Conservation (phyloP, 306 rosid species). For the Cicer cuneatum region DNA sequence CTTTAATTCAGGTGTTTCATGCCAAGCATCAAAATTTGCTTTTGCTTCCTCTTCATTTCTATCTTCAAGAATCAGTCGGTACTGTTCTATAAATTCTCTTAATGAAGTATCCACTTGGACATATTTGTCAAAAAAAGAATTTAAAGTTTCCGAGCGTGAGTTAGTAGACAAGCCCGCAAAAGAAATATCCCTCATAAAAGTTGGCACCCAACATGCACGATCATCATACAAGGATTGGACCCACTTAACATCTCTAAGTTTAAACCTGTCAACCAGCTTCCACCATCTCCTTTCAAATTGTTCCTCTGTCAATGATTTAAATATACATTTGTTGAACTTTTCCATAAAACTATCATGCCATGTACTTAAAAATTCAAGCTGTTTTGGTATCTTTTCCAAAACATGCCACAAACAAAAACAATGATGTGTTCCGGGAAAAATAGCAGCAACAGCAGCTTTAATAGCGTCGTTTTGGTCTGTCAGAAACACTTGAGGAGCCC, state of each 20-base stretch:
- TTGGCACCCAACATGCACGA: slow-evolving; percentile 62
- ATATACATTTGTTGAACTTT: slow-evolving; percentile 56
- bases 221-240: slow-evolving; percentile 58
- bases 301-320: slow-evolving; percentile 61
- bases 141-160: slow-evolving; percentile 55
- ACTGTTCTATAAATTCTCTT: slow-evolving; percentile 57
- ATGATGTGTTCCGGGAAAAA: slow-evolving; percentile 64
- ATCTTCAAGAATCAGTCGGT: slow-evolving; percentile 59
- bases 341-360: slow-evolving; percentile 57
- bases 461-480: slow-evolving; percentile 63
- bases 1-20: slow-evolving; percentile 67
- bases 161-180: slow-evolving; percentile 57
- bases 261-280: slow-evolving; percentile 59
- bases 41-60: slow-evolving; percentile 71
- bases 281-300: slow-evolving; percentile 69
- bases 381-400: slow-evolving; percentile 66
- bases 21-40: slow-evolving; percentile 75
- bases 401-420: slow-evolving; percentile 69
- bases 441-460: slow-evolving; percentile 59
- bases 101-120: slow-evolving; percentile 57
- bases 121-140: slow-evolving; percentile 55
- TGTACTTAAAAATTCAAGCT: slow-evolving; percentile 54
- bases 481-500: slow-evolving; percentile 62
- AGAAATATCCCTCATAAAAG: slow-evolving; percentile 56
- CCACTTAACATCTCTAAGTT: slow-evolving; percentile 60